Base-by-base conservation (phyloP, 2,329 filamentous ascomycete species). In the Aspergillus sp. region DNA sequence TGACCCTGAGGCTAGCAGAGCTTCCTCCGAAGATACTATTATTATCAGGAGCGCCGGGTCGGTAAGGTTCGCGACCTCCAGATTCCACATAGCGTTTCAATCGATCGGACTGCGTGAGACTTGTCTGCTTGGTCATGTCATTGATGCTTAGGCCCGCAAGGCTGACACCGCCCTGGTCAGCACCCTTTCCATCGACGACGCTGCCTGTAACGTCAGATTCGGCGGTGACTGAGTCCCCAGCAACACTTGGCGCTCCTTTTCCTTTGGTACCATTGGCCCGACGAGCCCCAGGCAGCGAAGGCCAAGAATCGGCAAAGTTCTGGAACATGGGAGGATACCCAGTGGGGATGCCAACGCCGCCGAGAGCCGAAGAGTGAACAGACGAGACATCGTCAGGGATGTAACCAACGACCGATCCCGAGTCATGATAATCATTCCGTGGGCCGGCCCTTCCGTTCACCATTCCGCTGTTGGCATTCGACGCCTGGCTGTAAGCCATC, bases 321-420 rank as follows among this genome's bases (percentile, higher is more conserved):
- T 86, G 86, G 62, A 98, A 98, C 82, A 95, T 93, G 12, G 84
- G 82, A 11, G 91, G 91, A 57, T 89, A 96, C 15, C 86, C 84
- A 29, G 80, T 79, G 33, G 80, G 72, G 17, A 93, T 70, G n/a
- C 80, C 82, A 22, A 83, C 82, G 24, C 86, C 86, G 34, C 86
- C 86, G 32, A 96, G 75, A 1, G 86, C 80, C 27, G 86, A 94
- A 29, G 86, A 88, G 60, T 96, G 89, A 28, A 98, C 82, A 2
- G 88, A 95, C 6, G 89, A 96, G 25, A 94, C 86, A 58, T 98
- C 91, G 51, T 98, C 91, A 2, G 89, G 86, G 39, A 98, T 94
- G 57, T 93, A 96, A 11, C 89, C 91, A 48, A 95, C 72, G 55
- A 95, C 83, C 3, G 89, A 96, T 26, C 85, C 83, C 12, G 82